A percentile compares a stretch with the other conserved stretches of the same genome.
Conservation (phyloP, 2,329 filamentous ascomycete species). For the Berkeleyomyces basicola region DNA sequence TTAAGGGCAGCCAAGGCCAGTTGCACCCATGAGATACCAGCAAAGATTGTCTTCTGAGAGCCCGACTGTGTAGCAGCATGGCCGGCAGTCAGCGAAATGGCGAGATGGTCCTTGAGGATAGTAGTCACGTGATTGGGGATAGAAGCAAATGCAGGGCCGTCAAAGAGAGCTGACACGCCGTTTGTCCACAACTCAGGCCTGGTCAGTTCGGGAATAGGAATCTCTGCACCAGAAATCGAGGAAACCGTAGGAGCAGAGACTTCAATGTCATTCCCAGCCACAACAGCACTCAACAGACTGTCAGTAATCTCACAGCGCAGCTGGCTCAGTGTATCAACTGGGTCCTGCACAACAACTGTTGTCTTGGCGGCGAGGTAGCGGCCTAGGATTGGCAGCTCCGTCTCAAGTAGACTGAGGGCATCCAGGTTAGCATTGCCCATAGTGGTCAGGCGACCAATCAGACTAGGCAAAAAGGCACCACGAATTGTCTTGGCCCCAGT, state of each 20-base stretch:
- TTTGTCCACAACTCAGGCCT: neutral
- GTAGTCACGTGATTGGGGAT: conserved; percentile 10
- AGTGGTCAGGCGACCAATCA: conserved; percentile 38
- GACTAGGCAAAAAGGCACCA: conserved; percentile 25
- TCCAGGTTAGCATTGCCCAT: conserved; percentile 38
- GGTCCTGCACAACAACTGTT: conserved; percentile 32
- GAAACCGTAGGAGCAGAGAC: neutral
- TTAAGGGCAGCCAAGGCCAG: conserved; percentile 59
- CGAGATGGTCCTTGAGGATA: conserved; percentile 27
- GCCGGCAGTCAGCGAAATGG: conserved; percentile 28
- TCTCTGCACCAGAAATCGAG: neutral
- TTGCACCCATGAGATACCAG: conserved; percentile 51
- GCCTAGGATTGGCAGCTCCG: conserved; percentile 45
- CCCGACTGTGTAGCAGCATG: conserved; percentile 22
- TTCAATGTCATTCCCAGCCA: neutral
- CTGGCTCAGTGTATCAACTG: conserved; percentile 31
- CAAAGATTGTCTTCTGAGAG: conserved; percentile 19
- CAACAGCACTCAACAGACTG: neutral
- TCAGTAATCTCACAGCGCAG: conserved; percentile 28
- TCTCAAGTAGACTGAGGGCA: conserved; percentile 45
- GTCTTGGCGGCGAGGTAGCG: conserved; percentile 35
- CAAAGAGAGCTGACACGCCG: neutral
- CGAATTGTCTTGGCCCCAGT: conserved; percentile 24
- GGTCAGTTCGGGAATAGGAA: neutral
- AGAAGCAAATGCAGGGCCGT: neutral